Percentiles rank a stretch among this genome's conserved stretches.
These are phyloP conservation scores for Erigeron philadelphicus DNA, from an alignment of 140 eudicot species.

Conservation along the genomic window DNA sequence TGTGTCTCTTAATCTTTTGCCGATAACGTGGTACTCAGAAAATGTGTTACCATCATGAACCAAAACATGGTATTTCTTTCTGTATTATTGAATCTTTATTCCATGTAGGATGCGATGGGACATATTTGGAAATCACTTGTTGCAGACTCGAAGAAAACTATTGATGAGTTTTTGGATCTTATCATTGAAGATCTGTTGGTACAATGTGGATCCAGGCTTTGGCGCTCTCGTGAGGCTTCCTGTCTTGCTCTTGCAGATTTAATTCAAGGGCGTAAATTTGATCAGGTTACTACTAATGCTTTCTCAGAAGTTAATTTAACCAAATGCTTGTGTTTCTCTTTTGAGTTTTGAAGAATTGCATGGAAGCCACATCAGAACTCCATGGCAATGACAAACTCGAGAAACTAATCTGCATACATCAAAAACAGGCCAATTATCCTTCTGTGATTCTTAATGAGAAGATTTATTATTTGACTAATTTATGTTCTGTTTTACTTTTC, in stretches of 20 bases:
- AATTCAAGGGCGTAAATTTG: constrained; percentile 85
- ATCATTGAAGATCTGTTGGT: constrained; percentile 75
- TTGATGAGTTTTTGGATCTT: constrained; percentile 79
- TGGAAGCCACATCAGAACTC: constrained; percentile 13
- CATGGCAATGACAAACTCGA: constrained; percentile 9
- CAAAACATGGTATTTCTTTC: constrained; percentile 9
- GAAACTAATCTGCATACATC: neutral
- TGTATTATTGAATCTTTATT: constrained; percentile 6
- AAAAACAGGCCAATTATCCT: neutral
- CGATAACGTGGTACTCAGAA: no score
- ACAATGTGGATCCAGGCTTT: constrained; percentile 95
- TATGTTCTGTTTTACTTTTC: neutral
- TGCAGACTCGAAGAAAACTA: constrained; percentile 77
- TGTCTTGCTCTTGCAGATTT: constrained; percentile 94
- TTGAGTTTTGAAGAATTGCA: constrained; percentile 13
- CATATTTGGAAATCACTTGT: constrained; percentile 95
- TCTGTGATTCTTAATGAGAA: neutral
- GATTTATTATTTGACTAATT: neutral
- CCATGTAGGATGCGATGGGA: constrained; percentile 86
- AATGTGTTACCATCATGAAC: neutral
- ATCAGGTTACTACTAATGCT: constrained; percentile 45
- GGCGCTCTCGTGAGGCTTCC: constrained; percentile 98
- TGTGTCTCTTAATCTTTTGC: no score
- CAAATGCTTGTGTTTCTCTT: neutral
- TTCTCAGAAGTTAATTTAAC: constrained; percentile 12